These are phyloP conservation scores for Phytopythium chamaehyphon DNA, from an alignment of 352 stramenopile species.

Conservation along the genomic window DNA sequence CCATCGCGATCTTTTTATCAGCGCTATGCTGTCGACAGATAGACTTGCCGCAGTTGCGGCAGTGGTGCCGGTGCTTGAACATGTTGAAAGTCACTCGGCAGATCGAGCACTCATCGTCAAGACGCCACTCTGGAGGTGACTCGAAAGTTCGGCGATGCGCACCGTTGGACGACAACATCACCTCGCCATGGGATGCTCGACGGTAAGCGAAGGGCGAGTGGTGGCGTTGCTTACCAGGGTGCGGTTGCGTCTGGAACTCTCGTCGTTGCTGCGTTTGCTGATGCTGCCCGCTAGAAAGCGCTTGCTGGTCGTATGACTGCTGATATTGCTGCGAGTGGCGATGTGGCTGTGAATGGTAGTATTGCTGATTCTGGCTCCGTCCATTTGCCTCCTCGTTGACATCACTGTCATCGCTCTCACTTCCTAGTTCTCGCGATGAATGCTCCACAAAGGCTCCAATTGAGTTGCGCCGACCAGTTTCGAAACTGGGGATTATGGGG, in stretches of 20 bases:
- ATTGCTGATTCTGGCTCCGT: background rate
- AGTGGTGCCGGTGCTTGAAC: slow-evolving; percentile 86
- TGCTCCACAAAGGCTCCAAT: slow-evolving; percentile 1
- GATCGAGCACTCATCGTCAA: slow-evolving; percentile 74
- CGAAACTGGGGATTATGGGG: slow-evolving; percentile 49
- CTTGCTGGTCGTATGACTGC: background rate
- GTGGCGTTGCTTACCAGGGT: slow-evolving; percentile 2
- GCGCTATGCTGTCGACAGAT: slow-evolving; percentile 82
- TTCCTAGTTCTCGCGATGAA: background rate
- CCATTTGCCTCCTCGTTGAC: background rate
- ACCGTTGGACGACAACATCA: background rate
- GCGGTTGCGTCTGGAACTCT: slow-evolving; percentile 7
- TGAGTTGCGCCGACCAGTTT: slow-evolving; percentile 9
- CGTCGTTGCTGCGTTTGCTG: background rate
- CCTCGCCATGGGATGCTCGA: slow-evolving; percentile 4
- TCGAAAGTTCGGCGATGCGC: slow-evolving; percentile 27
- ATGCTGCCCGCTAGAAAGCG: background rate
- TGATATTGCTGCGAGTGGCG: background rate
- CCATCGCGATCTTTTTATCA: slow-evolving; percentile 75
- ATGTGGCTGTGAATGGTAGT: background rate
- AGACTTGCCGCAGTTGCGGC: slow-evolving; percentile 78
- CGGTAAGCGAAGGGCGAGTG: slow-evolving; percentile 9
- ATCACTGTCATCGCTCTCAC: slow-evolving; percentile 9
- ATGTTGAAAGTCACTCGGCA: slow-evolving; percentile 73
- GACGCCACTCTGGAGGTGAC: slow-evolving; percentile 66